Percentiles rank a stretch among this genome's conserved stretches.
These are phyloP conservation scores for Tolypocladium cylindrosporum DNA, from an alignment of 2,329 filamentous ascomycete genomes.

Conservation along the genomic window DNA sequence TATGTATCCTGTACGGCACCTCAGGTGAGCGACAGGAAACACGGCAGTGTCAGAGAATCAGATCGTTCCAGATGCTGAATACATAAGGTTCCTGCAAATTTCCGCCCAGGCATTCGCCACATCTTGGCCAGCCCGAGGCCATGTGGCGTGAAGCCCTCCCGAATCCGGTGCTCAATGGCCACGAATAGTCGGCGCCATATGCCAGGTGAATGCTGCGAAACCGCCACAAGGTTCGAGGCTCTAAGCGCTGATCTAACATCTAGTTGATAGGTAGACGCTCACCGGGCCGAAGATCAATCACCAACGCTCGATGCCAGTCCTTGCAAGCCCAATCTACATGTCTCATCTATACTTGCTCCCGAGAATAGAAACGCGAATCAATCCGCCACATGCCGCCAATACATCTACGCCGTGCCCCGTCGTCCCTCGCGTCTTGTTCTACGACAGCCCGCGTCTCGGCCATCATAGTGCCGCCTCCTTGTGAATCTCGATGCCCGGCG, in stretches of 20 bases:
- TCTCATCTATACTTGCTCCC: not conserved
- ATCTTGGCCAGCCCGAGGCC: not conserved
- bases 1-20: not conserved
- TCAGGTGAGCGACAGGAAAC: not conserved
- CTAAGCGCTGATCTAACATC: not conserved
- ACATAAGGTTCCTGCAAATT: not conserved
- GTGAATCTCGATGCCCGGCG: conserved; percentile 42
- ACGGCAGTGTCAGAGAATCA: not conserved
- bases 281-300: not conserved
- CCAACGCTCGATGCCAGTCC: not conserved
- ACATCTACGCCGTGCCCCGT: not conserved
- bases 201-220: no score
- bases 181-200: not conserved
- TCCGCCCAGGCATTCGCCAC: not conserved
- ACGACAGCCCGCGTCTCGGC: not conserved
- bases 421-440: not conserved
- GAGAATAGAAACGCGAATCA: not conserved
- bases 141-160: not conserved
- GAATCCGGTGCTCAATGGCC: not conserved
- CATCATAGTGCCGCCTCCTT: conserved; percentile 27
- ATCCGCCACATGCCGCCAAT: not conserved
- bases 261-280: not conserved
- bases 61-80: not conserved
- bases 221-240: not conserved
- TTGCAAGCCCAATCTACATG: not conserved